Evolutionary conservation across 2,329 filamentous ascomycete genomes (phyloP).

Genomic region (Dactylellina drechsleri): DNA sequence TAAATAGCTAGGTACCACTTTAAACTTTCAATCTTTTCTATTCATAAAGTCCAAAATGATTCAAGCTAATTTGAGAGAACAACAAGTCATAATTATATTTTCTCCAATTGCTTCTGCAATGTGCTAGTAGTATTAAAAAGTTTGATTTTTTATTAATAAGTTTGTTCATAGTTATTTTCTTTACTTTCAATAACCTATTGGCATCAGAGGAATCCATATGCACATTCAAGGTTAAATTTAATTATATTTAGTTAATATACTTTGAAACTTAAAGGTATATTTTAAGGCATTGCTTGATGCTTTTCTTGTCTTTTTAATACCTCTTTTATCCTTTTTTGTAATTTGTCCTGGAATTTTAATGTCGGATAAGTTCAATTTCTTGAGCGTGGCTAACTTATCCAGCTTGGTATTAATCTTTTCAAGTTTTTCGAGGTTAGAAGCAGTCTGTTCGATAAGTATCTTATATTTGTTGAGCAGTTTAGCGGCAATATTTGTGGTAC

Average conservation of each 20-base stretch:
- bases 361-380: slow-evolving; percentile 46
- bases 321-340: too few species aligned
- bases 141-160: slow-evolving; percentile 56
- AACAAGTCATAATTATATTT: slow-evolving; percentile 56
- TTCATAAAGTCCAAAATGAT: slow-evolving; percentile 47
- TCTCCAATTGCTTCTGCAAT: slow-evolving; percentile 57
- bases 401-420: slow-evolving; percentile 59
- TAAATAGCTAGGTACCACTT: slow-evolving; percentile 59
- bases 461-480: slow-evolving; percentile 60
- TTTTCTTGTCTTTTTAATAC: slow-evolving; percentile 61
- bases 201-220: slow-evolving; percentile 10
- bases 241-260: slow-evolving; percentile 59
- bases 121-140: slow-evolving; percentile 56
- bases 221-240: slow-evolving; percentile 48
- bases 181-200: too few species aligned
- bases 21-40: slow-evolving; percentile 59
- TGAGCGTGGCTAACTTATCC: slow-evolving; percentile 56
- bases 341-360: background rate
- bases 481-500: slow-evolving; percentile 59
- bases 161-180: slow-evolving; percentile 52
- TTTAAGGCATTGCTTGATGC: slow-evolving; percentile 61
- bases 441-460: slow-evolving; percentile 60
- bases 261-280: slow-evolving; percentile 60
- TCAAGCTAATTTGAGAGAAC: slow-evolving; percentile 29
- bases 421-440: slow-evolving; percentile 60